phyloP scores from a whole-genome alignment of 176 grass and related monocot genomes.

The Raddia distichophylla region DNA sequence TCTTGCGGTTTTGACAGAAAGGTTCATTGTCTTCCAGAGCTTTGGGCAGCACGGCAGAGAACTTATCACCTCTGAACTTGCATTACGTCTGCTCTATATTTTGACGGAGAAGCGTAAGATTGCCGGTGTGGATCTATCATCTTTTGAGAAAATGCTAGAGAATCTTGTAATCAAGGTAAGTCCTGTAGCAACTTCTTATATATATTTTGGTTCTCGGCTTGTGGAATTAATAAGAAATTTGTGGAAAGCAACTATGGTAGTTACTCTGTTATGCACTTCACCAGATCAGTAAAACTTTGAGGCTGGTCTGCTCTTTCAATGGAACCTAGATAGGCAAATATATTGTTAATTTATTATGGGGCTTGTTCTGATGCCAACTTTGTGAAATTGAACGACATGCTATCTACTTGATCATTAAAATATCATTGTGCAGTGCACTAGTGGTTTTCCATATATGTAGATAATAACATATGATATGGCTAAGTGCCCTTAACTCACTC shows the following conservation, averaged over 20 bases:
- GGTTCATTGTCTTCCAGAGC: conserved; percentile 99
- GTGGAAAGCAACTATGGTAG: not conserved
- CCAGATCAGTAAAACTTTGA: not conserved
- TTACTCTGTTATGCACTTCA: not conserved
- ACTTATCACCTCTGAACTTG: conserved; percentile 96
- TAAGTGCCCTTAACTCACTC: not conserved
- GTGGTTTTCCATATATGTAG: not conserved
- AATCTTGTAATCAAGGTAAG: conserved; percentile 91
- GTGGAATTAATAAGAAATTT: not conserved
- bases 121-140: conserved; percentile 57
- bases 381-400: conserved; percentile 3
- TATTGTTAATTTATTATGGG: not conserved
- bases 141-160: conserved; percentile 71
- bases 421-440: not conserved
- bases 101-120: conserved; percentile 73
- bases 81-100: conserved; percentile 75
- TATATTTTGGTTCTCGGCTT: not conserved
- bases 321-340: not conserved
- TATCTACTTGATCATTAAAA: not conserved
- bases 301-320: not conserved
- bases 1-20: conserved; percentile 86
- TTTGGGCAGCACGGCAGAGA: conserved; percentile 99
- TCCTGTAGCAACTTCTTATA: conserved; percentile 15
- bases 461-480: not conserved
- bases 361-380: not conserved